A percentile compares a stretch with the other conserved stretches of the same genome.
These are phyloP conservation scores for Tolypocladium tropicale DNA, from an alignment of 2,329 filamentous ascomycete genomes.

Conservation along the genomic window DNA sequence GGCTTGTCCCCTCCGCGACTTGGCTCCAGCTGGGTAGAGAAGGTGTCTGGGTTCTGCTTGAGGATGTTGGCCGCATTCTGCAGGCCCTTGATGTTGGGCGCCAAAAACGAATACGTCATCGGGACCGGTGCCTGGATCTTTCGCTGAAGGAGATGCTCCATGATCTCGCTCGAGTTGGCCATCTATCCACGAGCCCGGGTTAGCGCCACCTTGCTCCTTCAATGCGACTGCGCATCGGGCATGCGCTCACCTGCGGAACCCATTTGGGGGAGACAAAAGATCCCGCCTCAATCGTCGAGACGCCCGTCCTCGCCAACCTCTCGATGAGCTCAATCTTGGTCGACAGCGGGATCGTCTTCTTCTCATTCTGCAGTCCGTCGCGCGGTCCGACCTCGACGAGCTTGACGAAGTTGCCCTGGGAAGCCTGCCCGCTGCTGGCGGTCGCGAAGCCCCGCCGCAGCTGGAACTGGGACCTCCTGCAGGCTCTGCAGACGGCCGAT, in stretches of 20 bases:
- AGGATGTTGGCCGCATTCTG: constrained; percentile 49
- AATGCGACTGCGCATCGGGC: not conserved
- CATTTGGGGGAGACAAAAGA: constrained; percentile 78
- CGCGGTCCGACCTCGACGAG: constrained; percentile 78
- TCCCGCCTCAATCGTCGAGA: constrained; percentile 68
- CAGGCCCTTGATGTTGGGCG: constrained; percentile 66
- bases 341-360: constrained; percentile 54
- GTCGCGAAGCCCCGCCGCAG: constrained; percentile 28
- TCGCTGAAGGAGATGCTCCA: constrained; percentile 54
- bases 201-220: not conserved
- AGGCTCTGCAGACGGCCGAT: constrained; percentile 27
- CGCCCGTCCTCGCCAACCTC: constrained; percentile 55
- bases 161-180: constrained; percentile 67
- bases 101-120: constrained; percentile 70
- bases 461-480: constrained; percentile 20
- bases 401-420: constrained; percentile 37
- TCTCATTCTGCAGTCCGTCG: constrained; percentile 83
- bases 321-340: constrained; percentile 72
- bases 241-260: constrained; percentile 60
- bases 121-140: constrained; percentile 42
- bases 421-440: constrained; percentile 16
- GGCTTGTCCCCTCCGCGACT: constrained; percentile 29
- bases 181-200: constrained; percentile 41
- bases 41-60: constrained; percentile 36
- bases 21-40: constrained; percentile 39